Evolutionary conservation across 2,329 filamentous ascomycete genomes (phyloP).

Genomic region (Clonostachys rhizophaga): DNA sequence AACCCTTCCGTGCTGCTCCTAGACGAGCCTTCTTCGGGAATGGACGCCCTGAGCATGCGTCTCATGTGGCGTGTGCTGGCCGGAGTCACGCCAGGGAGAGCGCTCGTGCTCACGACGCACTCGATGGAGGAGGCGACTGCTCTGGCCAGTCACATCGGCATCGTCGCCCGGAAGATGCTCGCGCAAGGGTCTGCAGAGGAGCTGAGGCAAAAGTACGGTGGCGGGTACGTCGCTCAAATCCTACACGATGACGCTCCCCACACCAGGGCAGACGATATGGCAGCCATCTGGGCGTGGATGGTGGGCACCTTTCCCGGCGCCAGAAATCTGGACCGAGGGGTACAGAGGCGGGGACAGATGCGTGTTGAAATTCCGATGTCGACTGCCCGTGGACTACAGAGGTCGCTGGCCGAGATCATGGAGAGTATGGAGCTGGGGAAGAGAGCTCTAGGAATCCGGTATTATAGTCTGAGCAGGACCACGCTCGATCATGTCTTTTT

Average conservation of each 20-base stretch:
- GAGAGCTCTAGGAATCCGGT: slow-evolving; percentile 52
- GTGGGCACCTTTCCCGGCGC: slow-evolving; percentile 54
- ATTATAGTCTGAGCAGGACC: slow-evolving; percentile 62
- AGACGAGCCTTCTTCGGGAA: slow-evolving; percentile 83
- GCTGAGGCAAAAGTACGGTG: slow-evolving; percentile 70
- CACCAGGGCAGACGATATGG: slow-evolving; percentile 65
- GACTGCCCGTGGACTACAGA: not conserved
- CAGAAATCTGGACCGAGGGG: slow-evolving; percentile 60
- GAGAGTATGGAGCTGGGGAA: slow-evolving; percentile 52
- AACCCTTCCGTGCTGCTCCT: slow-evolving; percentile 83
- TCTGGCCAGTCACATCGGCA: slow-evolving; percentile 76
- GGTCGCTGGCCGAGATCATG: slow-evolving; percentile 21
- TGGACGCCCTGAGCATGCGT: slow-evolving; percentile 86
- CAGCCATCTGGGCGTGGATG: slow-evolving; percentile 63
- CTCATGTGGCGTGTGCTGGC: slow-evolving; percentile 88
- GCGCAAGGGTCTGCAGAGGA: slow-evolving; percentile 72
- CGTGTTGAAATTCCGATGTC: slow-evolving; percentile 48
- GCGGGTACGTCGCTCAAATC: slow-evolving; percentile 75
- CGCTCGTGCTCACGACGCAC: slow-evolving; percentile 84
- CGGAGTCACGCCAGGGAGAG: slow-evolving; percentile 69
- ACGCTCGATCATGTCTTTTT: slow-evolving; percentile 69
- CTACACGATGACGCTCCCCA: slow-evolving; percentile 71
- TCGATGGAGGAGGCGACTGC: slow-evolving; percentile 95
- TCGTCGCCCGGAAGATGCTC: slow-evolving; percentile 80
- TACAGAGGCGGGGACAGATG: slow-evolving; percentile 74